Base-by-base conservation (phyloP, 805 yeast species). In the Pichia cabralensis region DNA sequence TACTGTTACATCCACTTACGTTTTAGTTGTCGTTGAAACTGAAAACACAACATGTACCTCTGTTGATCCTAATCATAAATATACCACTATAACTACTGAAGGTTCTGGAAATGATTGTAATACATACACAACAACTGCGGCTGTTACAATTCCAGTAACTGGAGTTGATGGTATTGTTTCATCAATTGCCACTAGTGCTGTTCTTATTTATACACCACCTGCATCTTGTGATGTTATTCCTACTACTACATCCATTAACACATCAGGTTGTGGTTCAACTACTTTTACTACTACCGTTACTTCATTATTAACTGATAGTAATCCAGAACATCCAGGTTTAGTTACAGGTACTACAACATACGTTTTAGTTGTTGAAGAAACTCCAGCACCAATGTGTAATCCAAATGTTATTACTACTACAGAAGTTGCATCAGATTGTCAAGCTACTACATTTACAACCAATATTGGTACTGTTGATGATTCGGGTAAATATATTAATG, bases 351-450 rank as follows among this genome's bases (percentile, higher is more conserved):
- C 24, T 6, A n/a, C n/a, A n/a, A n/a, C n/a, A n/a, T n/a, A n/a
- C n/a, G 25, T 29, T 15, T 29, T 29, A n/a, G 29, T 34, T 15
- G 29, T 34, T 16, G 18, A 28, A 20, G 33, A 34, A 29, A 34
- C 36, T 4, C 33, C 36, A 19, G 25, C 20, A 9, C 22, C 33
- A 28, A 34, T 28, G 29, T 34, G 36, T n/a, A 15, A n/a, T 22
- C 27, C 30, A 12, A 16, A 16, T 24, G 30, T 21, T 5, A 19
- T 28, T 5, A 28, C 36, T 12, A 34, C 36, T 7, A 28, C 32
- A 3, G 32, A 28, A 34, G 10, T 6, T 17, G 36, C 32, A 8
- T 16, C 14, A n/a, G 32, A 28, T 20, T 34, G 36, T 24, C 8
- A 14, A 8, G 16, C 14, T n/a, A 8, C 19, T 9, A 15, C 14